Conservation (phyloP, 2,329 filamentous ascomycete species). For the Microdochium nivale region DNA sequence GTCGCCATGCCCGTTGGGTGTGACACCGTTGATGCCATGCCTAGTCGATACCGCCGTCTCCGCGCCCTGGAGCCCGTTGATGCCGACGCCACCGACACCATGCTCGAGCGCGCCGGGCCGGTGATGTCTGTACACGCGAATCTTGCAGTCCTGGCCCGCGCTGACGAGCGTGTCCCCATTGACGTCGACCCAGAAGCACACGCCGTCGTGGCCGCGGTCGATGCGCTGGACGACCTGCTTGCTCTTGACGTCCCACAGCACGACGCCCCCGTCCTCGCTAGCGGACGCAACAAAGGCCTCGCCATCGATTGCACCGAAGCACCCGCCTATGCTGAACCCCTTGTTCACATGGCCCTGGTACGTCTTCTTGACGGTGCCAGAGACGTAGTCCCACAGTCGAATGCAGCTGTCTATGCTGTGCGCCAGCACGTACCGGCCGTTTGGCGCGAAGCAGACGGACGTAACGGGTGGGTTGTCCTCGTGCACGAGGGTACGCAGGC, state of each 20-base stretch:
- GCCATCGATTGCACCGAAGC: constrained; percentile 61
- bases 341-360: constrained; percentile 88
- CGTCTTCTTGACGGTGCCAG: constrained; percentile 87
- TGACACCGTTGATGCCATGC: neutral
- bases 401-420: constrained; percentile 87
- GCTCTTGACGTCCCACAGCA: constrained; percentile 84
- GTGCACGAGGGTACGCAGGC: constrained; percentile 86
- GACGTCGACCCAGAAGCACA: constrained; percentile 60
- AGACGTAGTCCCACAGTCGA: constrained; percentile 90
- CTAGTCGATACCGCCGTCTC: neutral
- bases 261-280: constrained; percentile 77
- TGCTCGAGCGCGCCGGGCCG: constrained; percentile 5
- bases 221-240: constrained; percentile 74
- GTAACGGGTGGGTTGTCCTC: constrained; percentile 91
- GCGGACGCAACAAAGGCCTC: constrained; percentile 65
- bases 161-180: constrained; percentile 47
- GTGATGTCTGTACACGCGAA: constrained; percentile 37
- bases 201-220: constrained; percentile 33
- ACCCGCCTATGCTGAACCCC: constrained; percentile 75
- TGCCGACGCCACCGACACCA: constrained; percentile 4
- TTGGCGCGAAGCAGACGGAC: constrained; percentile 85
- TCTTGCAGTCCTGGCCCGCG: constrained; percentile 44
- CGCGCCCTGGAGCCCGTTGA: constrained; percentile 3
- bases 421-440: constrained; percentile 86
- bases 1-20: neutral